Conservation (phyloP, 2,329 filamentous ascomycete species). For the Aspergillus carbonarius region DNA sequence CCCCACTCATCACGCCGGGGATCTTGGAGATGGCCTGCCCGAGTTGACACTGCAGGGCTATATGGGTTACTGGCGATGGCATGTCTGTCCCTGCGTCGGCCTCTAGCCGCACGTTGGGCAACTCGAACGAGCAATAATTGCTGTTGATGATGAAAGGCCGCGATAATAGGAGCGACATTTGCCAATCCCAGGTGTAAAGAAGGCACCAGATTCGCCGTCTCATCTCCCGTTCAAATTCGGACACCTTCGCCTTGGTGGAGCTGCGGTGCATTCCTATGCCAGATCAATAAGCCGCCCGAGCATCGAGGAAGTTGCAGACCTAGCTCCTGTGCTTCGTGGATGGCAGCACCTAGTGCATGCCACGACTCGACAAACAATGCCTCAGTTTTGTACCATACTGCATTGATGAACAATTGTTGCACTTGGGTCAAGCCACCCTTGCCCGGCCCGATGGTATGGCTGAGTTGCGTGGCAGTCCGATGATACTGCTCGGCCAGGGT, state of each 20-base stretch:
- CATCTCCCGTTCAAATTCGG: conserved; percentile 51
- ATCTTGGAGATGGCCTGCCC: conserved; percentile 30
- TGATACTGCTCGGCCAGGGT: conserved; percentile 45
- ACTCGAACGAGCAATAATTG: conserved; percentile 38
- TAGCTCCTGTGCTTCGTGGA: conserved; percentile 51
- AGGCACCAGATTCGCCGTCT: conserved; percentile 49
- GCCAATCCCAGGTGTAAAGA: conserved; percentile 51
- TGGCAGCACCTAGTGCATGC: conserved; percentile 47
- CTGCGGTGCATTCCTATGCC: conserved; percentile 38
- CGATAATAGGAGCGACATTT: conserved; percentile 46
- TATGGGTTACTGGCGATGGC: conserved; percentile 47
- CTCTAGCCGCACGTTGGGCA: conserved; percentile 43
- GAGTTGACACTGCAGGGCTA: conserved; percentile 43
- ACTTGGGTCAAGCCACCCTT: conserved; percentile 48
- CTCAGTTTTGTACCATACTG: conserved; percentile 50
- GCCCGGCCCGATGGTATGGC: conserved; percentile 44
- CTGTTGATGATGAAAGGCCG: conserved; percentile 48
- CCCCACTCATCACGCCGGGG: conserved; percentile 14
- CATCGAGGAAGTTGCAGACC: conserved; percentile 31
- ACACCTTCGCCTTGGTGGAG: conserved; percentile 32
- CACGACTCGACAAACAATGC: conserved; percentile 50
- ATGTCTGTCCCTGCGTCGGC: conserved; percentile 32
- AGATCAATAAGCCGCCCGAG: background rate
- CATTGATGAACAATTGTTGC: conserved; percentile 52
- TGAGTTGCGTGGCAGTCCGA: conserved; percentile 45